Percentiles rank a stretch among this genome's conserved stretches.
These are phyloP conservation scores for Rehmannia glutinosa DNA, from an alignment of 257 asterid species.

Conservation along the genomic window DNA sequence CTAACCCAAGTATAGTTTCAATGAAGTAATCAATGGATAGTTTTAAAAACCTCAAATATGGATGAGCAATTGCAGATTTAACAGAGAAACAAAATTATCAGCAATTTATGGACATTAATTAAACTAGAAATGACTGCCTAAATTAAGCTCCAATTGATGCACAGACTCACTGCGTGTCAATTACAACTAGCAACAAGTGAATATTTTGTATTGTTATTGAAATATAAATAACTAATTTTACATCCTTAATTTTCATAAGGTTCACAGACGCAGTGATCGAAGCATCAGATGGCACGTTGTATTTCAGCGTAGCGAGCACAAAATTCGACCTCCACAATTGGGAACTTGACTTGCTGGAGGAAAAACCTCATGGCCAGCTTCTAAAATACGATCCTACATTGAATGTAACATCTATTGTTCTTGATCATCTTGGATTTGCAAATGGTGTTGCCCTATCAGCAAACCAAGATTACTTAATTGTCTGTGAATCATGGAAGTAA, in stretches of 20 bases:
- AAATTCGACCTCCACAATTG: conserved; percentile 39
- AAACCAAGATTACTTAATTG: conserved; percentile 46
- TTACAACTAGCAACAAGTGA: not conserved
- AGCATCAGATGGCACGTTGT: conserved; percentile 58
- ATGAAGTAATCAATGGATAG: no score
- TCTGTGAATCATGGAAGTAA: conserved; percentile 76
- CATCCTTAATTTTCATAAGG: conserved; percentile 18
- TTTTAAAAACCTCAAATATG: no score
- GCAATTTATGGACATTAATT: no score
- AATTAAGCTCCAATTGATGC: no score
- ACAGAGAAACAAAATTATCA: no score
- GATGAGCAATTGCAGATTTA: no score
- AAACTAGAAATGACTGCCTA: no score
- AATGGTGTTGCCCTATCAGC: conserved; percentile 65
- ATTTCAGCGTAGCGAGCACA: conserved; percentile 57
- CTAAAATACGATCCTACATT: conserved; percentile 42
- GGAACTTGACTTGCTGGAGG: conserved; percentile 54
- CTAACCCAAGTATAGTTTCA: no score
- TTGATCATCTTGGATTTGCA: conserved; percentile 48
- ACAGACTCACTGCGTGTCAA: no score
- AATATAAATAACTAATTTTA: not conserved
- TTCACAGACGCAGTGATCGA: conserved; percentile 66
- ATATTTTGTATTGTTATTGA: not conserved
- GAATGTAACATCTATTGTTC: conserved; percentile 36
- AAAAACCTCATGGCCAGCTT: conserved; percentile 56